phyloP scores from a whole-genome alignment of 331 rosid species.

The Ulmus americana region DNA sequence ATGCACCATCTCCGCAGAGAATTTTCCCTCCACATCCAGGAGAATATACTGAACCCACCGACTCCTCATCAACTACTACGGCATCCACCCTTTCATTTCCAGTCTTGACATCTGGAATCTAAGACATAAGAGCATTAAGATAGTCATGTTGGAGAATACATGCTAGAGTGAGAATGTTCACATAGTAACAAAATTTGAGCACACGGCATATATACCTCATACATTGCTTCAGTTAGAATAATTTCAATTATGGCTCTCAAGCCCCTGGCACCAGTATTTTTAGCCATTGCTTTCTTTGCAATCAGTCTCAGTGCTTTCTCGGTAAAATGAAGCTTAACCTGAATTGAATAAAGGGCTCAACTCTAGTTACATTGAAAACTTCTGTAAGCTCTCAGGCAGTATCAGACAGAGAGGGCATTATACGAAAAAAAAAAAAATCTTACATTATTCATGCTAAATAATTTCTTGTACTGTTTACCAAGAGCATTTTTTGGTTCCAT shows the following conservation, averaged over 20 bases:
- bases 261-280: constrained; percentile 95
- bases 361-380: constrained; percentile 8
- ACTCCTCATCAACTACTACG: constrained; percentile 78
- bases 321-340: constrained; percentile 83
- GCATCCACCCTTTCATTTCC: constrained; percentile 79
- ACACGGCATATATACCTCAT: constrained; percentile 46
- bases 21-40: constrained; percentile 79
- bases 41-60: constrained; percentile 51
- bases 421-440: constrained; percentile 19
- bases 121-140: constrained; percentile 20
- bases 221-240: constrained; percentile 88
- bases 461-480: constrained; percentile 89
- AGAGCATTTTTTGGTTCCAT: constrained; percentile 90
- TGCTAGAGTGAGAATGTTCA: not conserved
- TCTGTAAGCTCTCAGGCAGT: not conserved
- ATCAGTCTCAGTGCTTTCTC: constrained; percentile 70
- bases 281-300: constrained; percentile 81
- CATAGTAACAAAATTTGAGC: not conserved
- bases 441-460: constrained; percentile 84
- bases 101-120: constrained; percentile 79
- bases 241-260: constrained; percentile 76
- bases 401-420: constrained; percentile 7
- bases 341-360: constrained; percentile 16
- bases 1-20: constrained; percentile 69
- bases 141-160: not conserved